Evolutionary conservation across 306 rosid genomes (phyloP), one percentile per base, ranked within the genome.

Genomic region (Oxytropis ochrocephala): DNA sequence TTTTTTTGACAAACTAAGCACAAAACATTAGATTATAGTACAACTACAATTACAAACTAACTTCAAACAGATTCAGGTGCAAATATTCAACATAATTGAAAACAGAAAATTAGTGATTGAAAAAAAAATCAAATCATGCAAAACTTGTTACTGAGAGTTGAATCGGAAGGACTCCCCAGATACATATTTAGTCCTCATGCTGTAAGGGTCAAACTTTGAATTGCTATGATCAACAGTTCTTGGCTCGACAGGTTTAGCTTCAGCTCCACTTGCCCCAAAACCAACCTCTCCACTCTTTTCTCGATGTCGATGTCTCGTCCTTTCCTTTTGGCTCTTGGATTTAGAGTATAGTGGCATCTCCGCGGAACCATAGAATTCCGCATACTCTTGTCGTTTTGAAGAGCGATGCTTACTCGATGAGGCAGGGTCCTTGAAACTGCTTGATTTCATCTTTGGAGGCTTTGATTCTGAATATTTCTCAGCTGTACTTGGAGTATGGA

Each of bases 261-360:
- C 94, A 1, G 83, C 39, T 59, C 86, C 86, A 43, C 50, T 84
- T 1, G 83, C 72, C 36, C 87, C 88, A 17, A 41, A 82, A 75
- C 30, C 78, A 13, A 72, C 87, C 78, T 88, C 91, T 58, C 91
- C 95, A 36, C 88, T 91, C 85, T 91, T 90, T 49, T 90, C 97
- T 12, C 97, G 85, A 24, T 82, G 92, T 30, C 97, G 81, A 65
- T 90, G 97, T 79, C 88, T 86, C 2, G 95, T 62, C 78, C 96
- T 84, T 65, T 94, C 96, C 56, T 94, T 94, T 67, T 81, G 92
- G 82, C 90, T 85, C 85, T 94, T 94, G 8, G 95, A 82, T 83
- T 88, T 85, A 66, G 54, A 56, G 54, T 80, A 64, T 4, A 90
- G 83, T 35, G 95, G 90, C 51, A 74, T 64, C 75, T 90, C 98